Evolutionary conservation across 768 basidiomycete genomes (phyloP), one percentile per base, ranked within the genome.

Genomic region (Bullera alba): DNA sequence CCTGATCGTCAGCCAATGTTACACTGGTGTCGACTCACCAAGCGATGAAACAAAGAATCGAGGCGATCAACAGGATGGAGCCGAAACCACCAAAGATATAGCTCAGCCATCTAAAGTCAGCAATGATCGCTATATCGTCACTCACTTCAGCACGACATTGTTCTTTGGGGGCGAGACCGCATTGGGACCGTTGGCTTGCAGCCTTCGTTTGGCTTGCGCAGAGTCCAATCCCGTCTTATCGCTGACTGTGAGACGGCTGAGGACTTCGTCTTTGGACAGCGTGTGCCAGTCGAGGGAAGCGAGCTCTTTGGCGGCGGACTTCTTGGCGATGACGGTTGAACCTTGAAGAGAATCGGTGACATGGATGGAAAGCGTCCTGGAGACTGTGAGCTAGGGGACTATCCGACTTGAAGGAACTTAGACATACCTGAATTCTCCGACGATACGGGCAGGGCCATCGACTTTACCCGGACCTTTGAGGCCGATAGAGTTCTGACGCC

Each of bases 11-110:
- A n/a, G n/a, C n/a, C n/a, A n/a, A n/a, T n/a, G n/a, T 22, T 34
- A 1, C 4, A 26, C 12, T 27, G 15, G 15, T 14, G 25, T 44
- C 17, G n/a, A 44, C 27, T 28, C 39, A 69, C 73, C 73, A 80
- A 2, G 79, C 76, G 46, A 82, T 66, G 67, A 81, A 82, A 57
- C 78, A 80, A 17, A 82, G 67, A 28, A 82, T 75, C 34, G 76
- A 76, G 23, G 77, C 80, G 16, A 78, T 74, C 73, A 80, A 76
- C 70, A 82, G 77, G 15, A 82, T 67, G 46, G 76, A 76, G 45
- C 80, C 80, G 64, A 81, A 81, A 0, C 81, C 81, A 35, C 80
- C 79, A 39, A 82, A 79, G 42, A 81, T 51, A 46, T 80, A 82
- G 57, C 76, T 77, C 16, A 79, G 58, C 58, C 26, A 75, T 71